Percentiles rank a stretch among this genome's conserved stretches.
phyloP scores from a whole-genome alignment of 768 basidiomycete genomes.

The Pisolithus tinctorius region DNA sequence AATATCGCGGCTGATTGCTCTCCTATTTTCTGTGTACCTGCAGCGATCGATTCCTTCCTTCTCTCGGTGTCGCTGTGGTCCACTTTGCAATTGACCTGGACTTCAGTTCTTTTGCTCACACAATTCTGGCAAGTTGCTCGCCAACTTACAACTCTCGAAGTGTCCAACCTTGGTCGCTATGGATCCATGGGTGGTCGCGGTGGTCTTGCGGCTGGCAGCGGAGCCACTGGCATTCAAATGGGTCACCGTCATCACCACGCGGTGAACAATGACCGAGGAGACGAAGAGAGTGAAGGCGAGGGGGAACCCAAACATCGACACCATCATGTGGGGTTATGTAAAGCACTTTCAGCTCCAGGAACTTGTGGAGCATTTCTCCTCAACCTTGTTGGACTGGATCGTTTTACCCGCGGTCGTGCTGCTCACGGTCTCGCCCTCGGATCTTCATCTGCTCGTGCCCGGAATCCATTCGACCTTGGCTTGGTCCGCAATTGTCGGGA shows the following conservation, averaged over 20 bases:
- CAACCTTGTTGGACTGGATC: too few species aligned
- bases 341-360: too few species aligned
- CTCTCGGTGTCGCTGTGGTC: constrained; percentile 79
- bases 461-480: constrained; percentile 91
- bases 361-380: too few species aligned
- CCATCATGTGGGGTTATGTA: too few species aligned
- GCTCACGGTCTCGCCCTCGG: too few species aligned
- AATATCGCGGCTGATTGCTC: constrained; percentile 14
- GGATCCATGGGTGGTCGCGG: constrained; percentile 96
- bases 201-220: constrained; percentile 43
- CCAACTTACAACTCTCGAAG: constrained; percentile 95
- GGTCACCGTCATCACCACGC: constrained; percentile 57
- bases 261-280: too few species aligned
- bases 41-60: constrained; percentile 75
- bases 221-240: constrained; percentile 49
- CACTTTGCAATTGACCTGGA: constrained; percentile 94
- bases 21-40: constrained; percentile 55
- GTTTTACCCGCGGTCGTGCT: too few species aligned
- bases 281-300: too few species aligned
- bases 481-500: constrained; percentile 76
- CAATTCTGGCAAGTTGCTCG: constrained; percentile 90
- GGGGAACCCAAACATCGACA: too few species aligned
- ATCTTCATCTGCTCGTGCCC: too few species aligned
- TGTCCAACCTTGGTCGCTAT: constrained; percentile 89
- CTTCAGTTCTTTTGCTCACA: constrained; percentile 72